A percentile compares a stretch with the other conserved stretches of the same genome.
phyloP scores from a whole-genome alignment of 805 yeast species.

The Monosporozyma aquatica region DNA sequence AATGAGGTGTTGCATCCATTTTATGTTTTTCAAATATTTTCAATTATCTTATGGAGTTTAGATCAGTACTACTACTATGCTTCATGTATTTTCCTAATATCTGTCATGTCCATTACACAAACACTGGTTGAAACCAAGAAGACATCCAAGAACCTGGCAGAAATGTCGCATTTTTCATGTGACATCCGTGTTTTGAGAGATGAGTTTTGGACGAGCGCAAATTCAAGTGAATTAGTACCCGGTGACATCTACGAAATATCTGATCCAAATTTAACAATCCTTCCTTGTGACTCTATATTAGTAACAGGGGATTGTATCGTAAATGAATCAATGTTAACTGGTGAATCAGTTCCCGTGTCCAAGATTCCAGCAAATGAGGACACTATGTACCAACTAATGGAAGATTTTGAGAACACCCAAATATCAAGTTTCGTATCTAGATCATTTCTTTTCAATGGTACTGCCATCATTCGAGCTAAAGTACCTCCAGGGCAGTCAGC shows the following conservation, averaged over 20 bases:
- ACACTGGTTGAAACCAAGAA: conserved; percentile 79
- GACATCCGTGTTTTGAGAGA: conserved; percentile 85
- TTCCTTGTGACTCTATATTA: conserved; percentile 87
- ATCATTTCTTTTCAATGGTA: conserved; percentile 79
- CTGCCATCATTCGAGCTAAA: conserved; percentile 77
- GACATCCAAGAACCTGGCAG: conserved; percentile 61
- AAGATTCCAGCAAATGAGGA: conserved; percentile 61
- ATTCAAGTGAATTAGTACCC: conserved; percentile 77
- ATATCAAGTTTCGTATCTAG: conserved; percentile 59
- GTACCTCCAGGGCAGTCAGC: conserved; percentile 42
- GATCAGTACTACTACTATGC: conserved; percentile 95
- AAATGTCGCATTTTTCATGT: conserved; percentile 65
- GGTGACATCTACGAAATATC: conserved; percentile 92
- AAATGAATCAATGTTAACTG: conserved; percentile 97
- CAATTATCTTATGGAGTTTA: conserved; percentile 82
- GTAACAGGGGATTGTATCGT: conserved; percentile 89
- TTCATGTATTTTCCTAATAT: conserved; percentile 78
- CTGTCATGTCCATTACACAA: conserved; percentile 68
- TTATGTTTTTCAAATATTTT: conserved; percentile 87
- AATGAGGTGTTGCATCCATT: conserved; percentile 94
- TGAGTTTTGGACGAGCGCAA: conserved; percentile 81
- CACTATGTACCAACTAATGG: conserved; percentile 45
- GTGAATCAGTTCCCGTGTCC: conserved; percentile 95
- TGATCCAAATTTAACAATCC: conserved; percentile 61
- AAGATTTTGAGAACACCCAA: conserved; percentile 46